These are phyloP conservation scores for Salpingoeca rosetta DNA, from an alignment of 78 protist genomes.

Conservation along the genomic window DNA sequence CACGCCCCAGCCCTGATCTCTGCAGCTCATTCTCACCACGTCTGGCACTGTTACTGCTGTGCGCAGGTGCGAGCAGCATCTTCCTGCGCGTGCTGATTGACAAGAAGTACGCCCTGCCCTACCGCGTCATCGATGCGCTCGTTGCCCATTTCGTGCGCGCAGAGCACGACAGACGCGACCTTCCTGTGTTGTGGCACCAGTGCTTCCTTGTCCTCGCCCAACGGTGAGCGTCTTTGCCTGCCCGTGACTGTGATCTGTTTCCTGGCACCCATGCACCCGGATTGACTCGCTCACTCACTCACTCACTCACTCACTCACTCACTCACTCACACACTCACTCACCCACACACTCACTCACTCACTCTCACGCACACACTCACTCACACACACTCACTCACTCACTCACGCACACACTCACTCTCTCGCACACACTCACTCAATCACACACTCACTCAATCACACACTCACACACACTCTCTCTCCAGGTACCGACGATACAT, in stretches of 20 bases:
- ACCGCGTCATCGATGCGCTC: conserved; percentile 69
- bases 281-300: too few relatives aligned
- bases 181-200: conserved; percentile 90
- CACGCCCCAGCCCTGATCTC: too few relatives aligned
- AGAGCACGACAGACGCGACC: conserved; percentile 17
- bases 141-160: conserved; percentile 59
- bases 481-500: conserved; percentile 67
- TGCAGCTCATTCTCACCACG: neutral
- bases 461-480: too few relatives aligned
- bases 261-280: neutral
- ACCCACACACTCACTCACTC: too few relatives aligned
- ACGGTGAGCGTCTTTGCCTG: conserved; percentile 22
- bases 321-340: too few relatives aligned
- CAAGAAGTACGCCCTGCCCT: conserved; percentile 87
- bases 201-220: conserved; percentile 71
- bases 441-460: too few relatives aligned
- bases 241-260: neutral
- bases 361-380: too few relatives aligned
- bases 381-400: too few relatives aligned
- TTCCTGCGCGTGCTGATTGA: conserved; percentile 65
- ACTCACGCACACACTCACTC: too few relatives aligned
- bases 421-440: too few relatives aligned
- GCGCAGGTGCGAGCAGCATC: conserved; percentile 44
- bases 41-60: neutral
- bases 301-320: neutral